phyloP scores from a whole-genome alignment of 345 rosid species.

The Populus tremula region DNA sequence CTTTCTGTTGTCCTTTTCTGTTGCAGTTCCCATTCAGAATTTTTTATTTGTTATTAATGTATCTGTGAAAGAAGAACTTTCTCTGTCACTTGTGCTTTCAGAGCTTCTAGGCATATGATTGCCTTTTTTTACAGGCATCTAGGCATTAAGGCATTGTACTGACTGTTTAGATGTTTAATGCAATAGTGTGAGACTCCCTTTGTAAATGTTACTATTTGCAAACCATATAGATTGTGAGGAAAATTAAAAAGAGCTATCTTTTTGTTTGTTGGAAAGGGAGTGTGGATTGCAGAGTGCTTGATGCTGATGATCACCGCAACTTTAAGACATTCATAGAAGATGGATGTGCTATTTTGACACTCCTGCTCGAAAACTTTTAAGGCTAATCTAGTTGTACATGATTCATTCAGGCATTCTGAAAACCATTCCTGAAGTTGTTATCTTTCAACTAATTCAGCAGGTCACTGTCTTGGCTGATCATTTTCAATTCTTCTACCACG shows the following conservation, averaged over 20 bases:
- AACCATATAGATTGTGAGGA: not conserved
- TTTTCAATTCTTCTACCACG: not conserved
- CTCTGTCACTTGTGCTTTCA: not conserved
- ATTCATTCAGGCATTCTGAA: not conserved
- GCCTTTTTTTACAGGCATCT: not conserved
- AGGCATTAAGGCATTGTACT: not conserved
- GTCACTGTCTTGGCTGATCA: not conserved
- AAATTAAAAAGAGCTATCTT: not conserved
- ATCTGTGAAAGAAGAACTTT: not conserved
- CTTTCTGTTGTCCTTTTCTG: conserved; percentile 5
- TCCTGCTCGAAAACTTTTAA: not conserved
- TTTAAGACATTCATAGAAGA: not conserved
- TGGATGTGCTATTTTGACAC: not conserved
- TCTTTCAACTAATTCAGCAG: not conserved
- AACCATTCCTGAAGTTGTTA: not conserved
- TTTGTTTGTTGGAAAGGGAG: not conserved
- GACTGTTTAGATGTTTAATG: not conserved
- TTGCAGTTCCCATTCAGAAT: not conserved
- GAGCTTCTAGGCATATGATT: not conserved
- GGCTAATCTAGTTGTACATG: not conserved
- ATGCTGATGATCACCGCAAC: not conserved
- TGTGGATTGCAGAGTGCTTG: not conserved
- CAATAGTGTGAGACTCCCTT: not conserved
- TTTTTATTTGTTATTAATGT: not conserved
- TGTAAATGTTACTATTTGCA: not conserved